A percentile compares a stretch with the other conserved stretches of the same genome.
Conservation (phyloP, 148 eudicot genomes). For the Agrostemma githago region DNA sequence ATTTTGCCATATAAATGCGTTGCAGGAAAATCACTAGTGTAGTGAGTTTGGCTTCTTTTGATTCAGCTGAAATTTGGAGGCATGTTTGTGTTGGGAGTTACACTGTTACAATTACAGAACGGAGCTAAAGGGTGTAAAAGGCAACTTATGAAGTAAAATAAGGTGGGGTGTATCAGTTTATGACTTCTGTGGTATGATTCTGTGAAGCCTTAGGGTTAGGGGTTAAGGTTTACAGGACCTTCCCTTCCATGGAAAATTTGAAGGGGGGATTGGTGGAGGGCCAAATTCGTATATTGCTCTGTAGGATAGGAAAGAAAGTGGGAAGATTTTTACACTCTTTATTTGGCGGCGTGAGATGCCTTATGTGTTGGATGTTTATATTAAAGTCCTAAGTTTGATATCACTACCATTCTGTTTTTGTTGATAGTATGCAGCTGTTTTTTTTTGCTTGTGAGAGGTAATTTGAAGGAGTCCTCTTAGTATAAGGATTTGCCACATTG, state of each 20-base stretch:
- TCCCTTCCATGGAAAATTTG: too few species aligned
- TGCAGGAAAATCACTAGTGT: not conserved
- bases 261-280: too few species aligned
- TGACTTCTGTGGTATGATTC: too few species aligned
- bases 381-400: not conserved
- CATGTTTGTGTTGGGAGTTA: not conserved
- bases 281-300: too few species aligned
- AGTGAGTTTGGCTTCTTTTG: not conserved
- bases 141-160: too few species aligned
- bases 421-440: too few species aligned
- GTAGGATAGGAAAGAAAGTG: not conserved
- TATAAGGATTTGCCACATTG: not conserved
- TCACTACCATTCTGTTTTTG: too few species aligned
- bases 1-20: not conserved
- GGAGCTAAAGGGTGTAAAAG: not conserved
- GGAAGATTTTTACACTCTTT: not conserved
- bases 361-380: not conserved
- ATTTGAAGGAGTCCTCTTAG: too few species aligned
- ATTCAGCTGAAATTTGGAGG: not conserved
- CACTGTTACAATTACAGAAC: not conserved
- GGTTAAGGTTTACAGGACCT: too few species aligned
- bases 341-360: not conserved
- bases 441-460: not conserved
- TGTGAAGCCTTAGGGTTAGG: too few species aligned
- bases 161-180: too few species aligned